Base-by-base conservation (phyloP, 2,329 filamentous ascomycete species). In the Diaporthe sp. region DNA sequence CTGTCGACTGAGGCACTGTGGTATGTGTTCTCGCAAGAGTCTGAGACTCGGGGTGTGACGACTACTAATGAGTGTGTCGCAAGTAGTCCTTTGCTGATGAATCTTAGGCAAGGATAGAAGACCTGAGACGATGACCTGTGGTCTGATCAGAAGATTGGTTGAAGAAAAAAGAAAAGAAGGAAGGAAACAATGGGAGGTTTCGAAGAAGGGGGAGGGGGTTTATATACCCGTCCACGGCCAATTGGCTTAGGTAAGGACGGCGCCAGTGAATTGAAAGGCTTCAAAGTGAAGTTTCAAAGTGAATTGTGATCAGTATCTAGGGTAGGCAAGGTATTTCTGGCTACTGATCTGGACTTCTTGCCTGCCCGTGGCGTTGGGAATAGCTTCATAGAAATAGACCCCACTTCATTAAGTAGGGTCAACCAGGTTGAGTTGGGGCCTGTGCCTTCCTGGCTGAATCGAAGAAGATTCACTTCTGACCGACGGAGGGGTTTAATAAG, bases 291-390 rank as follows among this genome's bases (percentile, higher is more conserved):
- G n/a, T 13, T n/a, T 22, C 10, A 58, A 58, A 25, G 22, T 22
- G 22, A 58, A 37, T n/a, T 37, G 39, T 47, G 2, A 25, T 10
- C 1, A 25, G 56, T 9, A 1, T n/a, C 9, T 8, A 10, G 19
- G 55, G 10, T 13, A 25, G 32, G 35, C 12, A 59, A 25, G n/a
- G 56, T 22, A 37, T 13, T 19, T 35, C 22, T 8, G 22, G 56
- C 32, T 5, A 9, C 3, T 3, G 22, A 3, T 39, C 3, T 25
- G 1, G 22, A 25, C 9, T 3, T 9, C 15, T 0, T 25, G 12
- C 22, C 32, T 37, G 32, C 55, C 32, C 10, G 30, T 8, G 15
- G 6, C 10, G 30, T n/a, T 13, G 30, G 30, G 30, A 13, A 35
- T n/a, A 56, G 30, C 53, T n/a, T 56, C 30, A 56, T 2, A 8